Evolutionary conservation across 208 protist genomes (phyloP), one percentile per base, ranked within the genome.

Genomic region (Acanthamoeba lenticulata): DNA sequence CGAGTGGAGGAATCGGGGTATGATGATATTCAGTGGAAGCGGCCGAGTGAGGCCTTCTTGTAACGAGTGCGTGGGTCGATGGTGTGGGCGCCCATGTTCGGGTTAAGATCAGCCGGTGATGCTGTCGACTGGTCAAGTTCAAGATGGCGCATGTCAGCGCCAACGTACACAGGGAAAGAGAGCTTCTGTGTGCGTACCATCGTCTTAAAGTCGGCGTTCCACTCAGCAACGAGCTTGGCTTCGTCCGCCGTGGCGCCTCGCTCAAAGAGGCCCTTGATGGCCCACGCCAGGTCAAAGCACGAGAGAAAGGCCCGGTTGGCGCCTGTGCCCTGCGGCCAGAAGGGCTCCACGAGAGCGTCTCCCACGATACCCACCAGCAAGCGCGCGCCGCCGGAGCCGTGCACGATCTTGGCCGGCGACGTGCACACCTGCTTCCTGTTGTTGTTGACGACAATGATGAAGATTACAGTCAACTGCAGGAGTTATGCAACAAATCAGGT

Each of bases 321-420:
- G 21, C 88, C 88, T 1, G 88, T 93, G 40, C 88, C 88, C 67
- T 77, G 44, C 19, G 88, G 88, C 88, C 88, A 93, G 88, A 93
- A 93, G 17, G 88, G 88, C 67, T 93, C 88, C 34, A 93, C 67
- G 52, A 93, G 36, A 17, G 88, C 88, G 57, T 93, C 88, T 15
- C 88, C 88, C 79, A 89, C 79, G 15, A 89, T 21, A 29, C 79
- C 42, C 7, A 89, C 49, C 45, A 89, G 79, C 15, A 89, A 1
- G 6, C 38, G 9, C 40, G 69, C 69, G 7, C 36, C 69, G 32
- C 32, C n/a, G 9, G 69, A 45, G 21, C 69, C 69, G 27, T 81
- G 69, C 69, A 29, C 38, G 40, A 81, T 45, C 69, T 81, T 81
- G 36, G 9, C 69, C 7, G 69, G 69, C 69, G 69, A 81, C 6